Evolutionary conservation across 129 eudicot genomes (phyloP).

Genomic region (Arctium minus): DNA sequence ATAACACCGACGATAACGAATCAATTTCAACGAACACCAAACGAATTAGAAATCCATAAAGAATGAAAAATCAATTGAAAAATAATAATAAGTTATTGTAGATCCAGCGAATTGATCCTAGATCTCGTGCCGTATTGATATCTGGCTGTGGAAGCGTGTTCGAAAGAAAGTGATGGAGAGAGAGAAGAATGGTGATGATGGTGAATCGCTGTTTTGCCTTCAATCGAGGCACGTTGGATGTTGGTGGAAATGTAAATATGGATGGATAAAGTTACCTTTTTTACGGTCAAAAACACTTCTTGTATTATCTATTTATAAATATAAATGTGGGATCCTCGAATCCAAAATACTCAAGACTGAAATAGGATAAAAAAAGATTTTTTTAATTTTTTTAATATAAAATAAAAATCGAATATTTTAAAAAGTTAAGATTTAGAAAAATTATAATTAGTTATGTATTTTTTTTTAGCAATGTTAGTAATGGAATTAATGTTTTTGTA

Average conservation of each 20-base stretch:
- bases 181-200: conserved; percentile 5
- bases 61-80: not conserved
- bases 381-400: too few relatives aligned
- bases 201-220: conserved; percentile 16
- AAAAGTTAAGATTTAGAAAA: too few relatives aligned
- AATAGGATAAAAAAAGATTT: not conserved
- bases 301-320: conserved; percentile 3
- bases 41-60: not conserved
- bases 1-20: conserved; percentile 1
- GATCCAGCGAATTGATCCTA: conserved; percentile 9
- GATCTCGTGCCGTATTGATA: conserved; percentile 19
- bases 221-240: conserved; percentile 27
- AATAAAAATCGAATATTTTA: too few relatives aligned
- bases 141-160: conserved; percentile 27
- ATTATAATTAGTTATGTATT: too few relatives aligned
- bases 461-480: too few relatives aligned
- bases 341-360: not conserved
- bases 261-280: conserved; percentile 18
- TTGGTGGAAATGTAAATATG: conserved; percentile 1
- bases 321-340: not conserved
- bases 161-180: conserved; percentile 18
- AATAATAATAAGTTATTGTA: not conserved
- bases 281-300: conserved; percentile 7
- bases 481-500: too few relatives aligned
- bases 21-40: not conserved